Evolutionary conservation across 345 rosid species (phyloP), one percentile per base, ranked within the genome.

Genomic region (Brassica carinata): DNA sequence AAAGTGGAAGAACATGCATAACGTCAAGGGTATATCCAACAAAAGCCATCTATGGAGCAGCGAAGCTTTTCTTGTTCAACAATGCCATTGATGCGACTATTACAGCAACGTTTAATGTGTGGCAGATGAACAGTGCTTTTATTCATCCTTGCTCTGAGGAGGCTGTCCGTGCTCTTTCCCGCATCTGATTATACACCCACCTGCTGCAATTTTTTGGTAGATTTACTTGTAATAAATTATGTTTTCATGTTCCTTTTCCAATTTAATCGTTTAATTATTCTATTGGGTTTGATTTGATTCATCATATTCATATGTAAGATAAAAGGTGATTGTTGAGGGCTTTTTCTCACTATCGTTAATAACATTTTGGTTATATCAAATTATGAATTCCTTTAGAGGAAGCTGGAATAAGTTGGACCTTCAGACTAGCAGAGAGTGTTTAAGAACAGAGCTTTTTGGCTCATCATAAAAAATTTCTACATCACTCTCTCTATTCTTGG

Each of bases 1-100:
- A 90, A 83, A 91, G 97, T 75, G 99, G 99, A 30, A 85, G 98
- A 76, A 90, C 84, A 45, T 93, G 89, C 6, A 91, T 93, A 27
- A 84, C 98, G 1, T 91, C 99, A 5, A 87, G 99, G 63, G 81
- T 95, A 4, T 95, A 93, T 72, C 99, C 97, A 15, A 93, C 98
- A 4, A 74, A 85, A 61, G 99, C 99, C 15, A 91, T 93, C 14
- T 89, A 91, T 31, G 94, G 97, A 74, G 90, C 86, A 3, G 90
- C 97, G 1, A 86, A 76, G 72, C 64, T 95, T 8, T 93, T 88
- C 85, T 71, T 95, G 76, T 95, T 95, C 85, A 95, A 95, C 86
- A 90, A 93, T 36, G 99, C 98, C 14, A 88, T 89, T 1, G 87
- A 84, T 26, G 88, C 94, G 1, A 90, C 87, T 48, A 81, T 95